These are phyloP conservation scores for Chalciporus chontae DNA, from an alignment of 768 basidiomycete species.

Conservation along the genomic window DNA sequence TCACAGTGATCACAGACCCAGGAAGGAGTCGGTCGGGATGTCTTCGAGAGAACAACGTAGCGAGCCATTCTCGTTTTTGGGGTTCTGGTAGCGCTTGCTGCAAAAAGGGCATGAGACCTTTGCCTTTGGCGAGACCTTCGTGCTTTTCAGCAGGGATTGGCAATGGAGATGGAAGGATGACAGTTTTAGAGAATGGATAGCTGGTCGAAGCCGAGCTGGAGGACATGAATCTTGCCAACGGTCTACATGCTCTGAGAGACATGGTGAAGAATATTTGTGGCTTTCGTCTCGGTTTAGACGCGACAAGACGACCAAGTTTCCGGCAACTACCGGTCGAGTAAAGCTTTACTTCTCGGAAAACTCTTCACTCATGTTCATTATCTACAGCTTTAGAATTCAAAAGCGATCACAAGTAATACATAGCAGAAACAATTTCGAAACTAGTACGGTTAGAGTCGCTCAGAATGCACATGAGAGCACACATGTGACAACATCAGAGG, in stretches of 20 bases:
- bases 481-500: conserved; percentile 6
- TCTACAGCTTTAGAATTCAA: conserved; percentile 27
- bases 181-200: conserved; percentile 76
- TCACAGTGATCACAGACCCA: conserved; percentile 84
- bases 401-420: conserved; percentile 23
- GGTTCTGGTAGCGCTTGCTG: conserved; percentile 60
- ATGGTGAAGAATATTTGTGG: conserved; percentile 6
- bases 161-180: conserved; percentile 49
- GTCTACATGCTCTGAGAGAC: conserved; percentile 7
- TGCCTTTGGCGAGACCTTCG: conserved; percentile 55
- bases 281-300: neutral
- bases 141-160: conserved; percentile 35
- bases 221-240: conserved; percentile 24
- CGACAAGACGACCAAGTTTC: neutral
- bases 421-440: conserved; percentile 19
- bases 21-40: conserved; percentile 67
- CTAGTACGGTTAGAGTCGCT: conserved; percentile 11
- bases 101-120: conserved; percentile 76
- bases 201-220: conserved; percentile 10
- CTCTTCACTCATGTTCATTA: conserved; percentile 18
- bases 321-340: conserved; percentile 16
- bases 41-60: conserved; percentile 65
- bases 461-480: conserved; percentile 8
- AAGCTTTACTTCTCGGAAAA: no score
- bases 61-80: conserved; percentile 66